Base-by-base conservation (phyloP, 2,329 filamentous ascomycete species). In the Aspergillus sp. region DNA sequence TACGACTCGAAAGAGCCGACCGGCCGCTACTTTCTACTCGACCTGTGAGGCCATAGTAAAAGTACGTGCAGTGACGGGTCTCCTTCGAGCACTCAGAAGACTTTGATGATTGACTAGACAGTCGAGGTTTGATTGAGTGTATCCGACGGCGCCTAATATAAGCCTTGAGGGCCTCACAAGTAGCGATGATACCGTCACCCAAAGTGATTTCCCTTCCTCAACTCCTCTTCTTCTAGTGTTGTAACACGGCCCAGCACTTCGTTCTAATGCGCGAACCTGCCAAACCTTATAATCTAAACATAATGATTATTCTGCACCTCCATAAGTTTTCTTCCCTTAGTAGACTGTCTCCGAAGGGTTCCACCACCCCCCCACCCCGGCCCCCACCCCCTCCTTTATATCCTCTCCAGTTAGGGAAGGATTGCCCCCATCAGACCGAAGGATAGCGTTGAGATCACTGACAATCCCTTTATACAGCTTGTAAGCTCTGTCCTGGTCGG, bases 201-300 rank as follows among this genome's bases (percentile, higher is more conserved):
- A 51, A 51, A 34, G 31, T 3, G 17, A 3, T 61, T 56, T 41
- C 68, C 70, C 47, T 69, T 67, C 28, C 66, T 50, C 46, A 72
- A 72, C 17, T 62, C 63, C 28, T 57, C 54, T 43, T 72, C 69
- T 19, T 71, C 69, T 2, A 56, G 46, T 1, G 67, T 71, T 15
- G 68, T 50, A 7, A 45, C 41, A 51, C 70, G 64, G 1, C 66
- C 69, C 25, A 72, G n/a, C 7, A 64, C 65, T 43, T 60, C 30
- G 23, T 71, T 71, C 9, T 69, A 65, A 61, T 72, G 69, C 11
- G 70, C 69, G 53, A 70, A 72, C 41, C 68, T 65, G 19, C 70
- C 68, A 60, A 72, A 72, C 28, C 13, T 61, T 53, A 67, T 67
- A 45, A 63, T 43, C 15, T 56, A 34, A 31, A 48, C 54, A 30